Conservation (phyloP, 2,329 filamentous ascomycete genomes). For the Aspergillus cejpii region DNA sequence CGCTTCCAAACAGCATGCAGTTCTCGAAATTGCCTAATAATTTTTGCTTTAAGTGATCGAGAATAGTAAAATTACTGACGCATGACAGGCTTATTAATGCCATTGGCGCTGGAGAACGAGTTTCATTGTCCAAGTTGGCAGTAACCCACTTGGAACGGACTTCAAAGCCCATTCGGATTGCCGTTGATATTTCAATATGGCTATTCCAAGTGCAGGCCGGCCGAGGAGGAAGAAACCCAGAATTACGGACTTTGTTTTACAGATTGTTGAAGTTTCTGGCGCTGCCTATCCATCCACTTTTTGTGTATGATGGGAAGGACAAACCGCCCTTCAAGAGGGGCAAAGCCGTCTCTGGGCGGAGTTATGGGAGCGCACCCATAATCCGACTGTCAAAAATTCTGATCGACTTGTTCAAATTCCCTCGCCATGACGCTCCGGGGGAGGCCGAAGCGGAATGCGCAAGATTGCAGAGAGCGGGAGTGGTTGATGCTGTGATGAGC, state of each 20-base stretch:
- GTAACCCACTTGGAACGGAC: slow-evolving; percentile 66
- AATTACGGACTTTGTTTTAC: slow-evolving; percentile 86
- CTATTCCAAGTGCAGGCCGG: slow-evolving; percentile 87
- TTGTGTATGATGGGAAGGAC: slow-evolving; percentile 82
- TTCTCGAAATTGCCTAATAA: too few species aligned
- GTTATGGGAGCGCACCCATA: slow-evolving; percentile 58
- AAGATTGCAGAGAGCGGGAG: slow-evolving; percentile 67
- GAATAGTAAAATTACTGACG: slow-evolving; percentile 11
- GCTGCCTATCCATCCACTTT: slow-evolving; percentile 75
- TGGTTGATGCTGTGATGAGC: slow-evolving; percentile 89
- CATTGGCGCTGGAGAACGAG: slow-evolving; percentile 70
- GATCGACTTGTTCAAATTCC: slow-evolving; percentile 77
- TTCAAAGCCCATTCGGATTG: slow-evolving; percentile 70
- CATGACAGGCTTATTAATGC: slow-evolving; percentile 72
- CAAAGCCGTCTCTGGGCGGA: slow-evolving; percentile 51
- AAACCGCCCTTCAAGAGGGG: slow-evolving; percentile 86
- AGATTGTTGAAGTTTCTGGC: slow-evolving; percentile 70
- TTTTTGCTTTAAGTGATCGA: too few species aligned
- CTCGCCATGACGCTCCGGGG: slow-evolving; percentile 77
- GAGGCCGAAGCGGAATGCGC: slow-evolving; percentile 97
- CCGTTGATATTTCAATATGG: slow-evolving; percentile 95
- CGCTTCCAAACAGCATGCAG: too few species aligned
- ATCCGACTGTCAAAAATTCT: slow-evolving; percentile 74
- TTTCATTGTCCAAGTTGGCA: slow-evolving; percentile 76
- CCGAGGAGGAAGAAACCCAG: slow-evolving; percentile 80